Base-by-base conservation (phyloP, 148 eudicot genomes). In the Silene conica region DNA sequence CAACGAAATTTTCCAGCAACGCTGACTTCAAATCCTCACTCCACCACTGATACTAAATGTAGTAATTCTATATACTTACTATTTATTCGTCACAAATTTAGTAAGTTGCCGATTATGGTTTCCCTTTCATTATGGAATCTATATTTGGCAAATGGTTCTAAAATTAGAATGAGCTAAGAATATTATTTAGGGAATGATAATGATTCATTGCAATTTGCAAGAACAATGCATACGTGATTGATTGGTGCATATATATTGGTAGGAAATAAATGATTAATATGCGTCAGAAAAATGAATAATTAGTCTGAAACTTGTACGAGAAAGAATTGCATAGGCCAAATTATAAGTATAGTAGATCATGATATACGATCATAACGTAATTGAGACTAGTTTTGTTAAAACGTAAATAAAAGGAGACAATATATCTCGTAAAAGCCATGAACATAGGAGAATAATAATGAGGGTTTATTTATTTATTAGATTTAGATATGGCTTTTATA, bases 401-500 rank as follows among this genome's bases (percentile, higher is more conserved):
- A 66, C 55, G 26, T 55, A 61, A 54, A 26, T 55, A 61, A 54
- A 26, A 57, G 50, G 28, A 43, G 78, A 77, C 68, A 70, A 77
- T n/a, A n/a, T n/a, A n/a, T 6, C 6, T 28, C 3, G 14, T 4
- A 78, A 16, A 62, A 15, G 46, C 67, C 21, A 82, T n/a, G 63
- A 41, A 11, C 15, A 71, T 43, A 38, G n/a, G 45, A 64, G 7
- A 48, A 10, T 48, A 23, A 28, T 14, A 71, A 65, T 28, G 58
- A 52, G 26, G 60, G 67, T 55, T 46, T 78, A 6, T 18, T 26
- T 26, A n/a, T 1, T n/a, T n/a, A n/a, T n/a, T n/a, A n/a, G n/a
- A n/a, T n/a, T n/a, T 59, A 57, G 22, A 57, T 62, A 71, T 72
- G 8, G 72, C 79, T 84, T 81, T 19, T 58, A 41, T 70, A 66